phyloP scores from a whole-genome alignment of 2,329 filamentous ascomycete species.

The Phaeosphaeria sp. region DNA sequence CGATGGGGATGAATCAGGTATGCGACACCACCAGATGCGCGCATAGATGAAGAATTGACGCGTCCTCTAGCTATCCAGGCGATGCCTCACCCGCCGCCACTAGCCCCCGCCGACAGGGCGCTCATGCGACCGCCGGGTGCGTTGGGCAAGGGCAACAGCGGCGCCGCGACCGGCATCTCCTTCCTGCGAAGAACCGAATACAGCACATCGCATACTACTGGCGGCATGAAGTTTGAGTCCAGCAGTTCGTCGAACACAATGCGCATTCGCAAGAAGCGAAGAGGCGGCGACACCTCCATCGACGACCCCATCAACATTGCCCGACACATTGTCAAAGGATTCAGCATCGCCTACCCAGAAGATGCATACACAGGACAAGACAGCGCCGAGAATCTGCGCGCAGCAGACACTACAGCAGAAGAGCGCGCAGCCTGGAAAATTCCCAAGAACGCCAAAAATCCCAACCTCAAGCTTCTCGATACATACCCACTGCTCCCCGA shows the following conservation, averaged over 20 bases:
- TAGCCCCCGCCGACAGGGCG: slow-evolving; percentile 84
- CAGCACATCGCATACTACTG: slow-evolving; percentile 67
- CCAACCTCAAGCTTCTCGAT: slow-evolving; percentile 63
- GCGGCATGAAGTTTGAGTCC: slow-evolving; percentile 56
- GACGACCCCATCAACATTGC: slow-evolving; percentile 69
- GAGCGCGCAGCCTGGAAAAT: slow-evolving; percentile 66
- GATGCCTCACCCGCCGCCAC: slow-evolving; percentile 70
- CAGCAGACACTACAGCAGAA: slow-evolving; percentile 59
- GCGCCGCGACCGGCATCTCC: slow-evolving; percentile 75
- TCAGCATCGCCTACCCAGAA: slow-evolving; percentile 69
- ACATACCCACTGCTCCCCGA: slow-evolving; percentile 68
- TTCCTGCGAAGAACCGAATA: slow-evolving; percentile 97
- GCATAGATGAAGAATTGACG: slow-evolving; percentile 25
- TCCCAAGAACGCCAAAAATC: slow-evolving; percentile 66
- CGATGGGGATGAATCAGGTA: slow-evolving; percentile 93
- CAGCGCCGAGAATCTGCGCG: slow-evolving; percentile 61
- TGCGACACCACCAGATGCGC: slow-evolving; percentile 24
- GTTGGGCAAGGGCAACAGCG: slow-evolving; percentile 81
- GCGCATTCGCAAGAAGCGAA: slow-evolving; percentile 49
- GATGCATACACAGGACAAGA: slow-evolving; percentile 72
- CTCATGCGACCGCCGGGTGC: slow-evolving; percentile 84
- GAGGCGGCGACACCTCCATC: slow-evolving; percentile 47
- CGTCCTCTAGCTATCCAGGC: slow-evolving; percentile 76
- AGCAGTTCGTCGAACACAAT: slow-evolving; percentile 57
- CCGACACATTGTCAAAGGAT: slow-evolving; percentile 67